phyloP scores from a whole-genome alignment of 306 rosid species.

The Casuarina cunninghamiana region DNA sequence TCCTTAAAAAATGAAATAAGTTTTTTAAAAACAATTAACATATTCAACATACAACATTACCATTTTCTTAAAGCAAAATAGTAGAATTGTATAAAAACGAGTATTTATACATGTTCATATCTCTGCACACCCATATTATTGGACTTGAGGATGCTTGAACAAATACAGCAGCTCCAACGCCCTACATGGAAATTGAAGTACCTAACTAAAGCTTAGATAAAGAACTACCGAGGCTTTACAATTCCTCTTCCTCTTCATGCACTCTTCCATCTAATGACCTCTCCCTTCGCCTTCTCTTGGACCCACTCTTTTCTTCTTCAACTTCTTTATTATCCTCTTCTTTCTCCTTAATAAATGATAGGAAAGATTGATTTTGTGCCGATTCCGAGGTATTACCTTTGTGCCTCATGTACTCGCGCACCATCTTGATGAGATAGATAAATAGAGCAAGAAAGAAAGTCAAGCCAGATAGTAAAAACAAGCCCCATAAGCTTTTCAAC shows the following conservation, averaged over 20 bases:
- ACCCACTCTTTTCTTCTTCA: slow-evolving; percentile 25
- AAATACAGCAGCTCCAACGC: too few species aligned
- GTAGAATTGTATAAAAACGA: too few species aligned
- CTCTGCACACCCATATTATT: too few species aligned
- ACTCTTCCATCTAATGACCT: slow-evolving; percentile 40
- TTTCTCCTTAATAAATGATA: slow-evolving; percentile 70
- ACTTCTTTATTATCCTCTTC: slow-evolving; percentile 38
- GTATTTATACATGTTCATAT: too few species aligned
- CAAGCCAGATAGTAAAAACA: slow-evolving; percentile 62
- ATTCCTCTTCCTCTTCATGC: slow-evolving; percentile 27
- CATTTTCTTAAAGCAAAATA: too few species aligned
- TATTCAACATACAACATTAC: too few species aligned
- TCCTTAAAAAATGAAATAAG: too few species aligned
- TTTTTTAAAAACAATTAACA: too few species aligned
- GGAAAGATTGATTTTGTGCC: slow-evolving; percentile 46
- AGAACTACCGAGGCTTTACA: not conserved
- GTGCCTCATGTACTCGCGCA: slow-evolving; percentile 57
- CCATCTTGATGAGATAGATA: slow-evolving; percentile 42
- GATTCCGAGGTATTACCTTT: slow-evolving; percentile 31
- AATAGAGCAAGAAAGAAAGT: slow-evolving; percentile 62
- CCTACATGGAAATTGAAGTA: too few species aligned
- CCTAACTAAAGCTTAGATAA: too few species aligned
- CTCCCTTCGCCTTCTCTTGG: slow-evolving; percentile 58
- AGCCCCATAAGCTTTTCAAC: slow-evolving; percentile 82
- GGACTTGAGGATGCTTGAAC: too few species aligned